Conservation (phyloP, 352 stramenopile species). For the Phytophthora ohioensis region DNA sequence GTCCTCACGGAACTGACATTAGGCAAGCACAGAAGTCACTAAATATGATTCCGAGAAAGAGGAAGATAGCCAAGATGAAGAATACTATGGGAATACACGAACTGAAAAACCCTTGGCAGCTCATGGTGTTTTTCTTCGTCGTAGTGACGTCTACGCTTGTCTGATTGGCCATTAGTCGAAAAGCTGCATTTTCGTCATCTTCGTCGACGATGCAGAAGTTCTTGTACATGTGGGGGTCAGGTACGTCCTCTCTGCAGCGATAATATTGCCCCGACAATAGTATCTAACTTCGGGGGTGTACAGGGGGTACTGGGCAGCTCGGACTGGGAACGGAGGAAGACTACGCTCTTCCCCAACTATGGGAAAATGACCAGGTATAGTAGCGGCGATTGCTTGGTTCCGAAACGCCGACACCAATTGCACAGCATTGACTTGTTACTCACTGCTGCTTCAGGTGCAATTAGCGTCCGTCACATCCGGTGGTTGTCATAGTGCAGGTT, state of each 20-base stretch:
- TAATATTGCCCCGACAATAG: neutral
- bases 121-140: neutral
- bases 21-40: neutral
- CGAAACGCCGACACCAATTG: neutral
- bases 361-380: constrained; percentile 27
- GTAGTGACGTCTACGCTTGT: neutral
- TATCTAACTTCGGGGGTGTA: neutral
- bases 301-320: constrained; percentile 75
- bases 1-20: neutral
- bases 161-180: constrained; percentile 36
- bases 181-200: constrained; percentile 6
- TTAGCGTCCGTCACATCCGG: constrained; percentile 56
- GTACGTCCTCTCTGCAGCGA: constrained; percentile 26
- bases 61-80: constrained; percentile 6
- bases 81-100: constrained; percentile 15
- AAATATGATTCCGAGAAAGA: constrained; percentile 3
- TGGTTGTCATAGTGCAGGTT: constrained; percentile 75
- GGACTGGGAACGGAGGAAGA: constrained; percentile 64
- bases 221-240: constrained; percentile 72
- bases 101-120: neutral
- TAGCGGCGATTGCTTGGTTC: neutral
- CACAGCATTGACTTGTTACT: constrained; percentile 2
- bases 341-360: constrained; percentile 63
- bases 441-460: constrained; percentile 32
- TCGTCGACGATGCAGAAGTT: constrained; percentile 27